Conservation (phyloP, 1,139 yeast genomes). For the Blastobotrys malaysiensis region DNA sequence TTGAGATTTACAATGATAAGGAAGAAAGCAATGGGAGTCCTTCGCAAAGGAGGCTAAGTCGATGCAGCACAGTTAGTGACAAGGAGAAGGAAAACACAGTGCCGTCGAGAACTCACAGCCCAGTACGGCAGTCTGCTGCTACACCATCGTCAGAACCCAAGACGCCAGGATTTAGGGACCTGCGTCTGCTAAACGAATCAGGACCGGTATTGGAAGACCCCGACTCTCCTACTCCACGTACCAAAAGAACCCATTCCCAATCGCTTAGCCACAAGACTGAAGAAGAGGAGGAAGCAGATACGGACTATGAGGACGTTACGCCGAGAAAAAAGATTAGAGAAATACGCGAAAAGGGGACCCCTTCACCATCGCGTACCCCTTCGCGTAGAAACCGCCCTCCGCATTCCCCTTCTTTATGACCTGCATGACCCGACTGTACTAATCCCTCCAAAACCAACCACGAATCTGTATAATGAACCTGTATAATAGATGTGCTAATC, state of each 20-base stretch:
- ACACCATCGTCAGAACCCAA: constrained; percentile 4
- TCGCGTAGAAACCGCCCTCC: background rate
- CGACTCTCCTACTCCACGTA: constrained; percentile 15
- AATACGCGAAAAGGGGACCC: background rate
- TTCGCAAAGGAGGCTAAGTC: background rate
- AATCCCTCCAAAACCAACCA: background rate
- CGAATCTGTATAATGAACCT: no score
- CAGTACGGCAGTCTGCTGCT: background rate
- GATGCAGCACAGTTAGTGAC: background rate
- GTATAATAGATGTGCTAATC: no score
- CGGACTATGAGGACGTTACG: background rate
- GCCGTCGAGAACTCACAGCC: background rate
- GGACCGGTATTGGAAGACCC: constrained; percentile 18
- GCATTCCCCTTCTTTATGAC: background rate
- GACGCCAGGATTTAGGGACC: constrained; percentile 15
- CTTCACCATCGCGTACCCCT: background rate
- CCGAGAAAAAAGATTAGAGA: background rate
- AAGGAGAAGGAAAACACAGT: background rate
- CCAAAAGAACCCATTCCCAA: constrained; percentile 3
- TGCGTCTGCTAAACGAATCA: constrained; percentile 12
- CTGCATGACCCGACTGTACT: background rate
- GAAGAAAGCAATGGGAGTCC: background rate
- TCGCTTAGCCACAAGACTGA: background rate
- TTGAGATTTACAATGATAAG: background rate
- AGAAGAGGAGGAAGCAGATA: background rate